Conservation (phyloP, 768 basidiomycete species). For the Pisolithus sp. region DNA sequence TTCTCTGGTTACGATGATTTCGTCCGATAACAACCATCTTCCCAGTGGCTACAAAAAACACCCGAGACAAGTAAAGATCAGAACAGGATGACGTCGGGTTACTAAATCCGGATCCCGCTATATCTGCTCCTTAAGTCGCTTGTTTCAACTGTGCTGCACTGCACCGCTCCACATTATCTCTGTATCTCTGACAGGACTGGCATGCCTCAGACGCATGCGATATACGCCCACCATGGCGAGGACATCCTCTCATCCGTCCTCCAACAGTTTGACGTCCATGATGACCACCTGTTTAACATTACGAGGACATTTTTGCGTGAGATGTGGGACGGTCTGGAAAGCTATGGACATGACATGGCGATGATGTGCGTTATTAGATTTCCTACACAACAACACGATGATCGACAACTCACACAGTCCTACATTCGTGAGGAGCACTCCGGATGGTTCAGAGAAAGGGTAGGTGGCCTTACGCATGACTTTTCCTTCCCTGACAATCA, state of each 20-base stretch:
- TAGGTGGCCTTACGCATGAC: constrained; percentile 28
- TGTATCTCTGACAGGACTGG: not conserved
- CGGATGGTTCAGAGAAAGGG: constrained; percentile 92
- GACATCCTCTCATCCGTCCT: constrained; percentile 59
- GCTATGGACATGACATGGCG: constrained; percentile 78
- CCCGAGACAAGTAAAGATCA: no score
- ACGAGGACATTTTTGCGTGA: constrained; percentile 77
- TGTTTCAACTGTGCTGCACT: not conserved
- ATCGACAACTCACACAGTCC: constrained; percentile 45
- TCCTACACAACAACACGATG: not conserved
- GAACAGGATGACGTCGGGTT: no score
- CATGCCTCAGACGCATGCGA: constrained; percentile 37
- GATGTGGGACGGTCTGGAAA: constrained; percentile 62
- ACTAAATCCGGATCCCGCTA: no score
- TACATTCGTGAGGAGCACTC: constrained; percentile 92
- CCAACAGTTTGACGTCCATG: constrained; percentile 61
- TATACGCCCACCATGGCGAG: constrained; percentile 38
- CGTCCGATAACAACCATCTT: no score
- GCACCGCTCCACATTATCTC: not conserved
- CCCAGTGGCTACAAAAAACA: no score
- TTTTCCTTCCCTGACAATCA: constrained; percentile 1
- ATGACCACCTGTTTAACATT: constrained; percentile 59
- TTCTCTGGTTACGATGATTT: no score
- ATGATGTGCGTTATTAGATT: constrained; percentile 63
- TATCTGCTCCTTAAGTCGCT: no score